Conservation (phyloP, 352 stramenopile species). For the Phytophthora hibernalis region DNA sequence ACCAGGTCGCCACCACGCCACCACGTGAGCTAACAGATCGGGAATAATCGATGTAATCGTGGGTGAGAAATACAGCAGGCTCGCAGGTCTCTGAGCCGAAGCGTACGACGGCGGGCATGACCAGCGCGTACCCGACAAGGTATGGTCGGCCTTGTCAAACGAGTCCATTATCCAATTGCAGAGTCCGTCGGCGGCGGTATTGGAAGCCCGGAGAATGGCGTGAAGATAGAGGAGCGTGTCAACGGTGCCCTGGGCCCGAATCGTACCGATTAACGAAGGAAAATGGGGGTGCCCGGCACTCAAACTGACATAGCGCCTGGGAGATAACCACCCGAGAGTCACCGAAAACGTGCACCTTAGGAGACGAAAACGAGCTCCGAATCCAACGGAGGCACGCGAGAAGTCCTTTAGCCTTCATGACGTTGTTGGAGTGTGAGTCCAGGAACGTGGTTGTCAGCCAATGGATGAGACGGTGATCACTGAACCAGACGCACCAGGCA, state of each 20-base stretch:
- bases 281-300: neutral
- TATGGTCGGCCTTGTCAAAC: neutral
- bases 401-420: neutral
- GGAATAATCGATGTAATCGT: neutral
- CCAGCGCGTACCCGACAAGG: neutral
- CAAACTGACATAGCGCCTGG: neutral
- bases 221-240: neutral
- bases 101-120: neutral
- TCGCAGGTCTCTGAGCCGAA: neutral
- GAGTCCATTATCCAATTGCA: slow-evolving; percentile 6
- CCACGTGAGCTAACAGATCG: neutral
- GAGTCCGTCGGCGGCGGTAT: neutral
- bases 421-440: too few relatives aligned
- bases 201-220: neutral
- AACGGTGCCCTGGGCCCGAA: neutral
- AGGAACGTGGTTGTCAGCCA: too few relatives aligned
- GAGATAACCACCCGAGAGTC: neutral
- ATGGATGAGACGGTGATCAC: neutral
- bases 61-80: neutral
- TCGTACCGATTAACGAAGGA: neutral
- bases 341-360: neutral
- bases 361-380: neutral
- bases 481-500: neutral
- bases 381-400: neutral
- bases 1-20: slow-evolving; percentile 17